A percentile compares a stretch with the other conserved stretches of the same genome.
phyloP scores from a whole-genome alignment of 129 eudicot species.

The Centrapalus pauciflorus region DNA sequence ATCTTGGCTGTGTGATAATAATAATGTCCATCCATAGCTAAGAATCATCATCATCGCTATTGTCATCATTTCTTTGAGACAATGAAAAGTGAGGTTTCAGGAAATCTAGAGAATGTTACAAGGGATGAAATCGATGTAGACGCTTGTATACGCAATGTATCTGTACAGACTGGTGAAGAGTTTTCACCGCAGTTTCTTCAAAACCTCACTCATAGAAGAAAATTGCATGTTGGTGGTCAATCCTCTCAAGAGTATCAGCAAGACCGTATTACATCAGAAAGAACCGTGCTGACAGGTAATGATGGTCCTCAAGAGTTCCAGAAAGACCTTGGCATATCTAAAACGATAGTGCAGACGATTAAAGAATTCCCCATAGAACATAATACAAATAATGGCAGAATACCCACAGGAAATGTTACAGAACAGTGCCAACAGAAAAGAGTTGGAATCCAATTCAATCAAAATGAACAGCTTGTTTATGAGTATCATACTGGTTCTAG shows the following conservation, averaged over 20 bases:
- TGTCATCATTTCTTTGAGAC: not conserved
- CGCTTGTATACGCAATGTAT: constrained; percentile 33
- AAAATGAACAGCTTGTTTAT: constrained; percentile 31
- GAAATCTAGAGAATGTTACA: constrained; percentile 10
- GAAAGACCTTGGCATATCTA: not conserved
- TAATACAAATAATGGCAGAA: not conserved
- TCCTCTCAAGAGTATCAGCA: constrained; percentile 16
- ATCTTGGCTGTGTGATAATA: no score
- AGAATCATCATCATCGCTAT: not conserved
- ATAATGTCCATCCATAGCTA: constrained; percentile 1
- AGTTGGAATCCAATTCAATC: constrained; percentile 22
- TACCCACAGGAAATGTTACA: constrained; percentile 12
- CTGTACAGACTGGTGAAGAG: constrained; percentile 77
- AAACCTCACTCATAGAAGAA: constrained; percentile 14
- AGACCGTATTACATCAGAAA: constrained; percentile 32
- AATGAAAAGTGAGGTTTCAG: constrained; percentile 44
- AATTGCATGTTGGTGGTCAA: not conserved
- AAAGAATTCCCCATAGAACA: not conserved
- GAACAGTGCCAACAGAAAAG: constrained; percentile 23
- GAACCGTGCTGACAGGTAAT: not conserved
- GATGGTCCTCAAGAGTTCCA: not conserved
- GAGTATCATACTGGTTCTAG: constrained; percentile 27
- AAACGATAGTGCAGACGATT: not conserved
- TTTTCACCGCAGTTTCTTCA: constrained; percentile 59
- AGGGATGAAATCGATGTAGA: constrained; percentile 12